A percentile compares a stretch with the other conserved stretches of the same genome.
Evolutionary conservation across 306 rosid genomes (phyloP).

Genomic region (Acacia crassicarpa): DNA sequence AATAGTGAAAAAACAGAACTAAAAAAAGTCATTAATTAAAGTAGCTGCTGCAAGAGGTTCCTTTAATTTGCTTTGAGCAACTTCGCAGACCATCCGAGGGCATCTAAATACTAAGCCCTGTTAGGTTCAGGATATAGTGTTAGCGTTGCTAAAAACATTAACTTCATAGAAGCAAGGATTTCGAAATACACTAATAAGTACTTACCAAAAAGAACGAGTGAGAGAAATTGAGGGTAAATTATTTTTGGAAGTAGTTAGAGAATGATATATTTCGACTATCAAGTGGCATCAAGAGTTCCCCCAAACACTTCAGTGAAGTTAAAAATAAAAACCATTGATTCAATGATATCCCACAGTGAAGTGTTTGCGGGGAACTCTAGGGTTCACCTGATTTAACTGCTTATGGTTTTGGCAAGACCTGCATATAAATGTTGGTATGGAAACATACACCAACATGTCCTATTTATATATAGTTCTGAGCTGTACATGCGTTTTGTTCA

Average conservation of each 20-base stretch:
- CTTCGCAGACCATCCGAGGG: neutral
- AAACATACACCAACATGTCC: neutral
- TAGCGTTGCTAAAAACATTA: too few species aligned
- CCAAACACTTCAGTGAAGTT: neutral
- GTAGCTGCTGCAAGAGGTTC: neutral
- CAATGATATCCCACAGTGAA: neutral
- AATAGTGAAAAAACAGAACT: too few species aligned
- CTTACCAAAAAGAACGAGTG: neutral
- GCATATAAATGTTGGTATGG: neutral
- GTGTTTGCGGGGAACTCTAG: neutral
- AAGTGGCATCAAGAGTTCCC: neutral
- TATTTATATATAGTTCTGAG: neutral
- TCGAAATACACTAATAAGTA: neutral
- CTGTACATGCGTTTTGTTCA: neutral
- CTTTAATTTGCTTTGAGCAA: too few species aligned
- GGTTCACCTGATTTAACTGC: neutral
- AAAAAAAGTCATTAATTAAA: neutral
- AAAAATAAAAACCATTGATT: too few species aligned
- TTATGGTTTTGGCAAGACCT: neutral
- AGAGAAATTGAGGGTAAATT: neutral
- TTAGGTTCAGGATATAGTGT: too few species aligned
- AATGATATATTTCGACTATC: neutral
- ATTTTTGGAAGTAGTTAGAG: neutral
- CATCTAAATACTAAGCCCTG: neutral
- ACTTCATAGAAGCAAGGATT: neutral